Evolutionary conservation across 345 rosid genomes (phyloP), one percentile per base, ranked within the genome.

Genomic region (Eucalyptus sp.): DNA sequence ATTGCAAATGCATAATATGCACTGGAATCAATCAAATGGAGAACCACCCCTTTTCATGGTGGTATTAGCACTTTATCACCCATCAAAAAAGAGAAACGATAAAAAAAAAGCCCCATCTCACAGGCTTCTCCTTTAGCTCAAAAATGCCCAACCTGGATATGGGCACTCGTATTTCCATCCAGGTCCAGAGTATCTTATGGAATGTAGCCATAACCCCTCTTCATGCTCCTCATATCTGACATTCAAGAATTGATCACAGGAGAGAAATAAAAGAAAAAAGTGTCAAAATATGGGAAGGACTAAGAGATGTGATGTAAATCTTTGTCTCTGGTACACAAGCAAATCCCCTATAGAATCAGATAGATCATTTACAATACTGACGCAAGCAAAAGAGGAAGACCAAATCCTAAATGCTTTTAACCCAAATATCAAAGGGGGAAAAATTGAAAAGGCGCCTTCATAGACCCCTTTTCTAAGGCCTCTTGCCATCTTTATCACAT

Each of bases 101-200:
- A 29, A 29, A n/a, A 64, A 41, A 64, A 17, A 29, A 64, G 37
- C 76, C 18, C 37, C 37, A 14, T 64, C 18, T 64, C 76, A 29
- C n/a, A 20, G 18, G 7, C 54, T 84, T 17, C 46, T 62, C 86
- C 88, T 89, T 64, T 64, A 90, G 58, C n/a, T 48, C 50, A 91
- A 94, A 8, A 91, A 87, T 66, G 96, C 97, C 99, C 99, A 96
- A 86, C 92, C 94, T 22, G 99, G 98, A 89, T 93, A 93, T 22
- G 97, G 96, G 87, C 99, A 95, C 88, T 97, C 95, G 68, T 95
- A 95, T 66, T 88, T 89, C 98, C 98, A 97, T 86, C 93, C 95
- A 24, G 98, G 95, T 91, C 98, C 98, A 88, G 95, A 90, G 93
- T 97, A 96, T 48, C 89, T 92, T 91, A 96, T 86, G 31, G 97